Base-by-base conservation (phyloP, 345 rosid species). In the Citrus australasica region DNA sequence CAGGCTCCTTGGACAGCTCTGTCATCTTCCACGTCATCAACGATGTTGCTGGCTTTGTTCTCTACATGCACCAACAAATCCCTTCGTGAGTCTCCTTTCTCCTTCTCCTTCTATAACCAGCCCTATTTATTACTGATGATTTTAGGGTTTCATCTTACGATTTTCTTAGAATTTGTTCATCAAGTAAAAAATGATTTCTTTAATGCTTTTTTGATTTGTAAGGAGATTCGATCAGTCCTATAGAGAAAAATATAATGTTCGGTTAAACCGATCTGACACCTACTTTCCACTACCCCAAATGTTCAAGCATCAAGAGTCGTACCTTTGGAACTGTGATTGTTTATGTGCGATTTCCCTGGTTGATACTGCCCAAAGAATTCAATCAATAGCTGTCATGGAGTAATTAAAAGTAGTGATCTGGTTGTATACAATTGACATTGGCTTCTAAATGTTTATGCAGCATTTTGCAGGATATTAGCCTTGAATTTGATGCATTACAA, bases 41-140 rank as follows among this genome's bases (percentile, higher is more conserved):
- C 69, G 91, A 88, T 80, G 78, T 88, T 65, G 33, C 90, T 35
- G 98, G 88, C 78, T 94, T 94, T 83, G 82, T 90, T 73, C 97
- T 96, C 87, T 96, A 88, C 79, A 94, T 94, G 99, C 95, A 94
- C 81, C 97, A 90, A 85, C 98, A 96, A 89, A 94, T 96, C 83
- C 97, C 99, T 73, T 89, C 91, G 97, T 96, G 59, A 64, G 92
- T 74, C 72, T 30, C 69, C 76, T 46, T 46, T 76, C 72, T 30
- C 67, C 58, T 55, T 27, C 58, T 42, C 64, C 61, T 24, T 11
- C 53, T 30, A 25, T 4, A 17, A 30, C 10, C 53, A 19, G 10
- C 51, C 6, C 40, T 14, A 32, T 17, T 27, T 9, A 60, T 51
- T 13, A 11, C 51, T 27, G 21, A 2, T 42, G 16, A 62, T 64